These are phyloP conservation scores for Neotropicomus parvogracilis DNA, from an alignment of 1,284 basidiomycete species.

Conservation along the genomic window DNA sequence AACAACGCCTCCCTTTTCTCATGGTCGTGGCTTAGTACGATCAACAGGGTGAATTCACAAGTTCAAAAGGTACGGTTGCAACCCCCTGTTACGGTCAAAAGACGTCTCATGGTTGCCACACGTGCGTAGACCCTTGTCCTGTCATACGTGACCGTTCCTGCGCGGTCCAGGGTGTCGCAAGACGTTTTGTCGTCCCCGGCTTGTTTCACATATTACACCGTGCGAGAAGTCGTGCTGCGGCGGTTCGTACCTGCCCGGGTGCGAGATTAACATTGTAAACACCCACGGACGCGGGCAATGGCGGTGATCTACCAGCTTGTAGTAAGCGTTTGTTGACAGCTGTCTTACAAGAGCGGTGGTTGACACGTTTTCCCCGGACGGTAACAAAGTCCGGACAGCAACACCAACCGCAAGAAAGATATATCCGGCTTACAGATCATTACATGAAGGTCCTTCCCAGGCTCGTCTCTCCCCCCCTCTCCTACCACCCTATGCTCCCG, in stretches of 20 bases:
- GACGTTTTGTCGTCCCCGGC: conserved; percentile 63
- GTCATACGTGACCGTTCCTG: conserved; percentile 88
- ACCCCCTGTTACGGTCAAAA: background rate
- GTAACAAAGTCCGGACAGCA: background rate
- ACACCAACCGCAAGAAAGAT: conserved; percentile 6
- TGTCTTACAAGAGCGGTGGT: background rate
- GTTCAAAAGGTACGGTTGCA: conserved; percentile 86
- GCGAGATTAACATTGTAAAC: conserved; percentile 58
- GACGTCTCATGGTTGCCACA: background rate
- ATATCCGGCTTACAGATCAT: conserved; percentile 9
- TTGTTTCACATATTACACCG: conserved; percentile 67
- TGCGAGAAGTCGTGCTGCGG: conserved; percentile 83
- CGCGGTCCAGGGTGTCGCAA: conserved; percentile 51
- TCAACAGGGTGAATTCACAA: conserved; percentile 95
- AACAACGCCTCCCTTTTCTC: conserved; percentile 69
- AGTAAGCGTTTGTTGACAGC: background rate
- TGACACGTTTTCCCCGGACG: no score
- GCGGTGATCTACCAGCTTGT: no score
- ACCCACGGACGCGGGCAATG: background rate
- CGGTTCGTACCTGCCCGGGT: conserved; percentile 90
- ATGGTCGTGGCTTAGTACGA: conserved; percentile 96
- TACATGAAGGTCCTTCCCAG: conserved; percentile 16
- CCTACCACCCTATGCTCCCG: background rate
- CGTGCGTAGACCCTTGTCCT: conserved; percentile 76
- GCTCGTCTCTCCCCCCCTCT: background rate